Evolutionary conservation across 108 stramenopile genomes (phyloP).

Genomic region (Thalassiosira profunda): DNA sequence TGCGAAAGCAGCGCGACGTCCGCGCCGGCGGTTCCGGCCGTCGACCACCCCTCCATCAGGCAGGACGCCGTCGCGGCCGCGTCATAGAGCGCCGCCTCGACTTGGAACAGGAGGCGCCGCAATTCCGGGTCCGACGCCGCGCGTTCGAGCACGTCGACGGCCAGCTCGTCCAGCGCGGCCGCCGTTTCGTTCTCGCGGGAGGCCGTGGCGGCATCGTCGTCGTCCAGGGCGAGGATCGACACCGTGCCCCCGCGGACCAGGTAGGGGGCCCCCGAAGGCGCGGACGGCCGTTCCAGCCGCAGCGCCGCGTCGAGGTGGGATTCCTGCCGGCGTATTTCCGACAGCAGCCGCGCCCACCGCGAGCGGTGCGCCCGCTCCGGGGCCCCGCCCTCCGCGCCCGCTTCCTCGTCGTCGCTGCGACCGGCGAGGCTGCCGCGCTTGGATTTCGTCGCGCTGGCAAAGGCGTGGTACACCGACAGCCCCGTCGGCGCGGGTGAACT

Average conservation of each 20-base stretch:
- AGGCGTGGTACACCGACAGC: background rate
- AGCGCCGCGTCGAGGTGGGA: constrained; percentile 18
- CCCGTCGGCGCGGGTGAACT: constrained; percentile 7
- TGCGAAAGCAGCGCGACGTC: constrained; percentile 12
- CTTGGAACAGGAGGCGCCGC: constrained; percentile 9
- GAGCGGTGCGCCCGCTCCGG: constrained; percentile 14
- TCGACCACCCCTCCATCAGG: constrained; percentile 20
- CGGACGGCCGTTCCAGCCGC: background rate
- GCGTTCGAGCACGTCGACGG: constrained; percentile 23
- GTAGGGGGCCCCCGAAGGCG: constrained; percentile 2
- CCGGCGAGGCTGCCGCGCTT: too few species aligned
- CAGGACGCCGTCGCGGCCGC: constrained; percentile 36
- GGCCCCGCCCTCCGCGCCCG: background rate
- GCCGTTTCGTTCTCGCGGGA: constrained; percentile 4
- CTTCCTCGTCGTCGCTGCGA: constrained; percentile 4
- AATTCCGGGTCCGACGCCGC: constrained; percentile 15
- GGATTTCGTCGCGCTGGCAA: background rate
- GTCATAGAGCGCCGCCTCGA: constrained; percentile 27
- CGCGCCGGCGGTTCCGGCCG: background rate
- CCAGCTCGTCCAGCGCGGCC: constrained; percentile 40
- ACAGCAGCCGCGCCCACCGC: constrained; percentile 32
- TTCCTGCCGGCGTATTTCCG: constrained; percentile 44
- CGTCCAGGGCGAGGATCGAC: constrained; percentile 20
- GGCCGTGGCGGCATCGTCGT: background rate
- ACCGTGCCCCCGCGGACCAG: constrained; percentile 27